phyloP scores from a whole-genome alignment of 2,329 filamentous ascomycete species.

The Blumeriella jaapii region DNA sequence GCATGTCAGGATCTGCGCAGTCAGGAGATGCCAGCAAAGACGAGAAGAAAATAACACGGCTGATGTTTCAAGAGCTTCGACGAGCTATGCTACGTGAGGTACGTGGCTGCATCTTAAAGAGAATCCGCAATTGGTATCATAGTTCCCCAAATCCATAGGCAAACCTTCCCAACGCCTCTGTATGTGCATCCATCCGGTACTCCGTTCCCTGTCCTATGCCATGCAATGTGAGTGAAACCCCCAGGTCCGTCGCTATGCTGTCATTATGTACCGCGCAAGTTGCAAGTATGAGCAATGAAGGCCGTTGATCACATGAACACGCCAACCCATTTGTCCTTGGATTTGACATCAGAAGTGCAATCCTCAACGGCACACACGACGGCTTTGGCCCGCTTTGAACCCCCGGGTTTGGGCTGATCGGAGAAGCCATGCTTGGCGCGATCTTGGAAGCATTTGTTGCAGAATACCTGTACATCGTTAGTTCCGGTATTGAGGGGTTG shows the following conservation, averaged over 20 bases:
- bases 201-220: constrained; percentile 16
- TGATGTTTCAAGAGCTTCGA: no score
- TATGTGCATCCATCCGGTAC: constrained; percentile 6
- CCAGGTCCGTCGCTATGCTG: constrained; percentile 7
- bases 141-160: neutral
- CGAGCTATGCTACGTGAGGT: no score
- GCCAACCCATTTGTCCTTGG: constrained; percentile 49
- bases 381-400: constrained; percentile 28
- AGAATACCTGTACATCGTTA: constrained; percentile 43
- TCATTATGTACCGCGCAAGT: constrained; percentile 8
- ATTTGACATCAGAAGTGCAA: constrained; percentile 41
- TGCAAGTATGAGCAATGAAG: neutral
- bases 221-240: constrained; percentile 7
- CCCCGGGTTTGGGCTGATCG: constrained; percentile 19
- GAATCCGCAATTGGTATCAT: constrained; percentile 3
- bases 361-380: constrained; percentile 43
- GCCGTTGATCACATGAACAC: constrained; percentile 34
- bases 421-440: constrained; percentile 30
- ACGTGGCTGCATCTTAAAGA: no score
- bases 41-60: no score
- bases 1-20: no score
- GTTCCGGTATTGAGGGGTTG: constrained; percentile 1
- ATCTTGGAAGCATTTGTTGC: constrained; percentile 48
- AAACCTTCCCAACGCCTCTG: constrained; percentile 2
- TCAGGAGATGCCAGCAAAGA: no score